Percentiles rank a stretch among this genome's conserved stretches.
Conservation (phyloP, 2,329 filamentous ascomycete genomes). For the Fonsecaea pugnacius region DNA sequence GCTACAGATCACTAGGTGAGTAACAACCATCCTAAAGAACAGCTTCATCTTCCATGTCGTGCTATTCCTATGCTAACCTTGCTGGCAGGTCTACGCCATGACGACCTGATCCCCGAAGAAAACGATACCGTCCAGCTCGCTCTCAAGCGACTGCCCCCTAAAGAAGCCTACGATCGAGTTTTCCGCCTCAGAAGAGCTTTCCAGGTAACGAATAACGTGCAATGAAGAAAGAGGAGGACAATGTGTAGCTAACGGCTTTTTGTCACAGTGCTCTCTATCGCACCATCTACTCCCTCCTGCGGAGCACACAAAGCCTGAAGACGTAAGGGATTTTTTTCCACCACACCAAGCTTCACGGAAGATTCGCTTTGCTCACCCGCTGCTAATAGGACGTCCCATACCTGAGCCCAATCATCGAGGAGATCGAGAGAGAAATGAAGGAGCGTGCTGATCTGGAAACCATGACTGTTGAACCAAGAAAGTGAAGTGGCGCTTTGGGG, state of each 20-base stretch:
- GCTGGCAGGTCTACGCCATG: slow-evolving; percentile 65
- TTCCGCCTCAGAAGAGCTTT: slow-evolving; percentile 95
- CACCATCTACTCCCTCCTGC: slow-evolving; percentile 67
- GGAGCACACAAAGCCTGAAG: slow-evolving; percentile 70
- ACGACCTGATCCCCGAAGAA: slow-evolving; percentile 95
- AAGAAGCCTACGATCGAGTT: slow-evolving; percentile 94
- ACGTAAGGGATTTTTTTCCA: slow-evolving; percentile 56
- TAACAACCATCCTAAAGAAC: slow-evolving; percentile 5
- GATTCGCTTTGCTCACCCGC: slow-evolving; percentile 35
- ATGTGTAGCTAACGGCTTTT: slow-evolving; percentile 2
- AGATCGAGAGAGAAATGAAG: slow-evolving; percentile 69
- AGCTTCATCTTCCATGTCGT: slow-evolving; percentile 4
- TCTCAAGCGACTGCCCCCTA: slow-evolving; percentile 84
- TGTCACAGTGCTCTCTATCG: slow-evolving; percentile 64
- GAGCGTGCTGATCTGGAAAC: slow-evolving; percentile 72
- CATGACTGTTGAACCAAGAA: slow-evolving; percentile 56
- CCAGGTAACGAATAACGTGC: slow-evolving; percentile 64
- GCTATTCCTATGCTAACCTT: slow-evolving; percentile 9
- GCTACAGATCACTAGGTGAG: slow-evolving; percentile 91
- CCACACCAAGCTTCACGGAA: neutral
- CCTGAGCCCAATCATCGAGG: slow-evolving; percentile 68
- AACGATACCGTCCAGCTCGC: slow-evolving; percentile 82
- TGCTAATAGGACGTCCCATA: slow-evolving; percentile 66
- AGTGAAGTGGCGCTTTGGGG: slow-evolving; percentile 2
- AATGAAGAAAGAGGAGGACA: neutral